Conservation (phyloP, 495 filamentous ascomycete species). For the Daldinia grandis region DNA sequence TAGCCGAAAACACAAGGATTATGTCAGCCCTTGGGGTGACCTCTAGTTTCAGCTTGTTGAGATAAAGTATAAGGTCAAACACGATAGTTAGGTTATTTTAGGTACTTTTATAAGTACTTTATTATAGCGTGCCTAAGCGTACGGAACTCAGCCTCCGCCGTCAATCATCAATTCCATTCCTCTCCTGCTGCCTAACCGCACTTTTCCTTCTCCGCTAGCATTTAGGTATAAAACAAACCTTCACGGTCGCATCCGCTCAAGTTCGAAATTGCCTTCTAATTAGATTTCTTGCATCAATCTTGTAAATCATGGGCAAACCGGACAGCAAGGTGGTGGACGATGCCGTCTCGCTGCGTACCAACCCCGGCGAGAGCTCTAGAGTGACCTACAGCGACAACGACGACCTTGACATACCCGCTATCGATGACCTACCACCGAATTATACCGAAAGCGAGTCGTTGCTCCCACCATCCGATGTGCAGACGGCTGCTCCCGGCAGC, state of each 20-base stretch:
- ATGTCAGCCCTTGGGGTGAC: too few relatives aligned
- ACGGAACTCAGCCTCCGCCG: not conserved
- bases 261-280: not conserved
- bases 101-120: too few relatives aligned
- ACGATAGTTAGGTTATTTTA: too few relatives aligned
- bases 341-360: slow-evolving; percentile 38
- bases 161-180: not conserved
- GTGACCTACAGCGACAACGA: slow-evolving; percentile 24
- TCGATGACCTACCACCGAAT: slow-evolving; percentile 43
- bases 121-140: too few relatives aligned
- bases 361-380: slow-evolving; percentile 35
- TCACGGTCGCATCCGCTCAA: not conserved
- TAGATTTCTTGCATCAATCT: not conserved
- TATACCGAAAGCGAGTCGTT: slow-evolving; percentile 39
- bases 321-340: slow-evolving; percentile 19
- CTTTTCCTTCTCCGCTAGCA: not conserved
- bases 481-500: slow-evolving; percentile 1
- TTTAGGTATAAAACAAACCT: not conserved
- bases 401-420: slow-evolving; percentile 29
- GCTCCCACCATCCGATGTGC: slow-evolving; percentile 12
- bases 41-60: too few relatives aligned
- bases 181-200: not conserved
- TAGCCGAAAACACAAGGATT: too few relatives aligned
- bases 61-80: too few relatives aligned
- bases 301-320: slow-evolving; percentile 29